phyloP scores from a whole-genome alignment of 2,329 filamentous ascomycete genomes.

The Penicillium glabrum region DNA sequence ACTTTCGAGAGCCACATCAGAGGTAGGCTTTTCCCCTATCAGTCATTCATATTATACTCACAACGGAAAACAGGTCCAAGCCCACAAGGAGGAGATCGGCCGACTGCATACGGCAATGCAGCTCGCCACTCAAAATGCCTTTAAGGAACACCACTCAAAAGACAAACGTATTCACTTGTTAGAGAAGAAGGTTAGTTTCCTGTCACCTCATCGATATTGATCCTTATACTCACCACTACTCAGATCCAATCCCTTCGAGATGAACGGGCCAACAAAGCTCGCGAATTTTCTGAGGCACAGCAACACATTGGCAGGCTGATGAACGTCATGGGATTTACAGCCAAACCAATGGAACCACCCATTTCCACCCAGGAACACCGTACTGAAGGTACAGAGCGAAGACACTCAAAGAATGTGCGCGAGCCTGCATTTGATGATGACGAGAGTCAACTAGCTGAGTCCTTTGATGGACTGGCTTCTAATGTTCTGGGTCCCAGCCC shows the following conservation, averaged over 20 bases:
- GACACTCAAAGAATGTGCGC: slow-evolving; percentile 9
- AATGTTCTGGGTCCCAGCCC: slow-evolving; percentile 22
- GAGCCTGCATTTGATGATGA: slow-evolving; percentile 20
- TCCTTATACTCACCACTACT: background rate
- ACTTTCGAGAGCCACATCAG: slow-evolving; percentile 14
- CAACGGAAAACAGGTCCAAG: slow-evolving; percentile 17
- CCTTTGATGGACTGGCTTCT: slow-evolving; percentile 23
- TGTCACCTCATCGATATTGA: background rate
- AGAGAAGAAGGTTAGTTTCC: slow-evolving; percentile 33
- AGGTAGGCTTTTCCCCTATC: slow-evolving; percentile 16
- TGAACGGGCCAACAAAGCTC: slow-evolving; percentile 37
- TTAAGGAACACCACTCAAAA: slow-evolving; percentile 31
- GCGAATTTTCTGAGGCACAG: slow-evolving; percentile 41
- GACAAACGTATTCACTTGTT: slow-evolving; percentile 32
- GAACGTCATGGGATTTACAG: slow-evolving; percentile 39
- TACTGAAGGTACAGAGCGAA: background rate
- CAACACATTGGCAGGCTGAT: slow-evolving; percentile 40
- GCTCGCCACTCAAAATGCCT: slow-evolving; percentile 21
- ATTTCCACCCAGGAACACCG: background rate
- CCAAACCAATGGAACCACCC: slow-evolving; percentile 16
- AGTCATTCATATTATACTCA: background rate
- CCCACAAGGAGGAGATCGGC: slow-evolving; percentile 26
- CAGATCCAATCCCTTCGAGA: slow-evolving; percentile 37
- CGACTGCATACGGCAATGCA: slow-evolving; percentile 28
- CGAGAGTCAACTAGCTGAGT: slow-evolving; percentile 17